phyloP scores from a whole-genome alignment of 129 eudicot genomes.

The Helianthus annuus region DNA sequence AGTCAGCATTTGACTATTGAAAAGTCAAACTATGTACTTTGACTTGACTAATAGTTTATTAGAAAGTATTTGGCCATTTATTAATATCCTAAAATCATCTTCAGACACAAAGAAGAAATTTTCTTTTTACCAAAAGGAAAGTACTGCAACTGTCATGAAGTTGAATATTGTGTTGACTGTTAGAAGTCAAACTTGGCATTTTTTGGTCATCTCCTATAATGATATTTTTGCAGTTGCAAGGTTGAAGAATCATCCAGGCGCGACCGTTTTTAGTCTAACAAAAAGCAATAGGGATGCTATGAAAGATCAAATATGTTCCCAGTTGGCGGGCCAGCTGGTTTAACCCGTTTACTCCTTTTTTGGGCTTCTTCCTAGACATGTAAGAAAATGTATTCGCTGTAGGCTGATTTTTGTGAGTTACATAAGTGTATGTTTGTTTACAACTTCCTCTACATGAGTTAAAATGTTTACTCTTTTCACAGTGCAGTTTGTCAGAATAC shows the following conservation, averaged over 20 bases:
- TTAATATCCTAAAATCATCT: background rate
- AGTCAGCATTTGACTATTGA: background rate
- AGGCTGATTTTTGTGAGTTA: background rate
- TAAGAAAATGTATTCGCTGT: background rate
- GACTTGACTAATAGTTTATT: background rate
- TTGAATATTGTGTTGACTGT: conserved; percentile 13
- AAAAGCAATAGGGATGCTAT: conserved; percentile 66
- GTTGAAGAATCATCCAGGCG: conserved; percentile 76
- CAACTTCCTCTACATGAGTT: background rate
- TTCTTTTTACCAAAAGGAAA: background rate
- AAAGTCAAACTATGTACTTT: conserved; percentile 14
- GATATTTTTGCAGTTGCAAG: conserved; percentile 63
- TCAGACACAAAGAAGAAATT: background rate
- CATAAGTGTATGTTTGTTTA: background rate
- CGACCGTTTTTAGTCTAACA: conserved; percentile 57
- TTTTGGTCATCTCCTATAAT: background rate
- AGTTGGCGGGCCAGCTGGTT: conserved; percentile 35
- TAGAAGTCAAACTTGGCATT: conserved; percentile 8
- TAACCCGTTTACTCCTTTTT: background rate
- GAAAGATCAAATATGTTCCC: conserved; percentile 54
- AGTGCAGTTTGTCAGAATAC: background rate
- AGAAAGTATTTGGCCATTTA: no score
- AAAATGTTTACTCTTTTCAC: no score
- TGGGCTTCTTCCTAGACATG: background rate
- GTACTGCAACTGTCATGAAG: background rate